phyloP scores from a whole-genome alignment of 164 flowering plant species.

The Sextonia rubra region DNA sequence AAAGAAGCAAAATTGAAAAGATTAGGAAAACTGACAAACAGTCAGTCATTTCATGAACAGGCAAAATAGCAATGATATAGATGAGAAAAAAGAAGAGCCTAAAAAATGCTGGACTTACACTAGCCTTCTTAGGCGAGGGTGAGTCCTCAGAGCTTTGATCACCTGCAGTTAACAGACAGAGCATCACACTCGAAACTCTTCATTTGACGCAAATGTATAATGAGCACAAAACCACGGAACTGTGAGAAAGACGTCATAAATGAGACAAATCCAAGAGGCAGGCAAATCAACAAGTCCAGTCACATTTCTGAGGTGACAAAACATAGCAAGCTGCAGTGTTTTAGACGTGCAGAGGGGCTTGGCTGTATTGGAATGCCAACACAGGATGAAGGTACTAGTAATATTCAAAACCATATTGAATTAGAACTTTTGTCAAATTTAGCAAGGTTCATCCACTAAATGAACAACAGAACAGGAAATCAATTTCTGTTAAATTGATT shows the following conservation, averaged over 20 bases:
- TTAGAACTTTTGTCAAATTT: too few species aligned
- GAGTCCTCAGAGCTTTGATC: slow-evolving; percentile 75
- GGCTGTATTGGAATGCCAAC: too few species aligned
- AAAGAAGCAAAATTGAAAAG: neutral
- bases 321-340: too few species aligned
- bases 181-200: neutral
- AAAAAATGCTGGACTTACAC: slow-evolving; percentile 51
- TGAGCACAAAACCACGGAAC: neutral
- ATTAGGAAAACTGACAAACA: neutral
- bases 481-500: too few species aligned
- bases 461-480: too few species aligned
- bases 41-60: neutral
- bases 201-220: neutral
- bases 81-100: neutral
- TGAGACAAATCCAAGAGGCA: too few species aligned
- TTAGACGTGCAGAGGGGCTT: too few species aligned
- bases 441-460: too few species aligned
- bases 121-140: slow-evolving; percentile 57
- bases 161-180: slow-evolving; percentile 38
- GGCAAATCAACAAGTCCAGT: too few species aligned
- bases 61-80: neutral
- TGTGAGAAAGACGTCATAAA: neutral
- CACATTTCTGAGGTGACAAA: too few species aligned
- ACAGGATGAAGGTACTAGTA: too few species aligned
- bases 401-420: too few species aligned